A percentile compares a stretch with the other conserved stretches of the same genome.
These are phyloP conservation scores for Penicillium pancosmium DNA, from an alignment of 495 filamentous ascomycete genomes.

Conservation along the genomic window DNA sequence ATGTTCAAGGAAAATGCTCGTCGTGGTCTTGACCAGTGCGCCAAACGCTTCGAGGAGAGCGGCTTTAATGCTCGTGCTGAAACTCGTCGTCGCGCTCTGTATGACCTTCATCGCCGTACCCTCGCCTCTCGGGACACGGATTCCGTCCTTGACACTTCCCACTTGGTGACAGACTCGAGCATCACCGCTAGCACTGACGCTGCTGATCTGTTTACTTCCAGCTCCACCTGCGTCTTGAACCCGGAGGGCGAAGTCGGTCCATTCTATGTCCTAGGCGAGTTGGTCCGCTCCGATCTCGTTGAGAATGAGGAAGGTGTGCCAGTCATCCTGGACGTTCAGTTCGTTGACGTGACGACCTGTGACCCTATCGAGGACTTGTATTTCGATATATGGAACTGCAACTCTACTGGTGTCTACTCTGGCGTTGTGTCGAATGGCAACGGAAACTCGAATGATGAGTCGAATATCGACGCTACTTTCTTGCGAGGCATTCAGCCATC, in stretches of 20 bases:
- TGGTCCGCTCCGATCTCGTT: constrained; percentile 49
- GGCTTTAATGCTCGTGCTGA: constrained; percentile 18
- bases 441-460: constrained; percentile 28
- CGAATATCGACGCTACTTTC: background rate
- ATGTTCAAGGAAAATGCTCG: constrained; percentile 1
- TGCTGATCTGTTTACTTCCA: constrained; percentile 2
- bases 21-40: constrained; percentile 13
- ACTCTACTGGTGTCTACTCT: constrained; percentile 44
- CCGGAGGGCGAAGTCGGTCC: constrained; percentile 18
- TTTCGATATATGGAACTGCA: constrained; percentile 55
- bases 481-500: background rate
- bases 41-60: constrained; percentile 10
- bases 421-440: background rate
- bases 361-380: constrained; percentile 44
- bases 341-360: constrained; percentile 52
- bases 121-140: constrained; percentile 5
- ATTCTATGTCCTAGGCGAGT: constrained; percentile 32
- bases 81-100: constrained; percentile 13
- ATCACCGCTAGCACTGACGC: constrained; percentile 8
- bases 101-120: constrained; percentile 17
- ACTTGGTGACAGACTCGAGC: constrained; percentile 1
- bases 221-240: constrained; percentile 13
- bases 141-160: constrained; percentile 4
- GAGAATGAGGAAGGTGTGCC: constrained; percentile 48
- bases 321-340: constrained; percentile 52